Evolutionary conservation across 495 filamentous ascomycete genomes (phyloP).

Genomic region (Penicillium riverlandense): DNA sequence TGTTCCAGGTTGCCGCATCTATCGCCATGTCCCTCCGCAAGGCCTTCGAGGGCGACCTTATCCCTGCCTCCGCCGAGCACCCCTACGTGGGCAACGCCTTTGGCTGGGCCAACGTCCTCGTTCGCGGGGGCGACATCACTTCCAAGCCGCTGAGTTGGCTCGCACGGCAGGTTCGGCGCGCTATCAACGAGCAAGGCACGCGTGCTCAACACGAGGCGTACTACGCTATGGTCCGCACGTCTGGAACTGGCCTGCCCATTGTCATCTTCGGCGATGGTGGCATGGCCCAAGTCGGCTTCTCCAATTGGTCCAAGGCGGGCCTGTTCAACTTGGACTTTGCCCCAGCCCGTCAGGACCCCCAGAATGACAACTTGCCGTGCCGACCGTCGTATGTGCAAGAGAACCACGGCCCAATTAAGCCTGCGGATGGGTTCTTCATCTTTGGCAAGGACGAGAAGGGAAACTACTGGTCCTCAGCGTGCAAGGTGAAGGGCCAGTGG

Average conservation of each 20-base stretch:
- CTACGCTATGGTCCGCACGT: constrained; percentile 13
- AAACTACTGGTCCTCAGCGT: constrained; percentile 38
- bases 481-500: constrained; percentile 18
- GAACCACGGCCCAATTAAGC: constrained; percentile 17
- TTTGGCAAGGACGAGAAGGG: constrained; percentile 42
- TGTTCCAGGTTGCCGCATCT: constrained; percentile 5
- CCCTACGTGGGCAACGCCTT: constrained; percentile 18
- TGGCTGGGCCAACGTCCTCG: constrained; percentile 23
- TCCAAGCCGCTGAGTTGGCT: constrained; percentile 33
- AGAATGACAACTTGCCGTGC: constrained; percentile 8
- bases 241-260: constrained; percentile 12
- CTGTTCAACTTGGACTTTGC: constrained; percentile 42
- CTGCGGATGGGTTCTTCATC: constrained; percentile 22
- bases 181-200: constrained; percentile 36
- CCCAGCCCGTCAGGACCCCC: constrained; percentile 17
- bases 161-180: constrained; percentile 26
- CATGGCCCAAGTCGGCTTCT: constrained; percentile 28
- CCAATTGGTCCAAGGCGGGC: constrained; percentile 39
- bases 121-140: constrained; percentile 23
- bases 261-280: constrained; percentile 27
- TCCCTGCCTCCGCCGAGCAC: constrained; percentile 16
- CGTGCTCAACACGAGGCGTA: constrained; percentile 33
- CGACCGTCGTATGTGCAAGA: constrained; percentile 20
- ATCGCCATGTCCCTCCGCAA: constrained; percentile 20
- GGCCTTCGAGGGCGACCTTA: constrained; percentile 19